A percentile compares a stretch with the other conserved stretches of the same genome.
phyloP scores from a whole-genome alignment of 495 filamentous ascomycete species.

The Usnea hakonensis region DNA sequence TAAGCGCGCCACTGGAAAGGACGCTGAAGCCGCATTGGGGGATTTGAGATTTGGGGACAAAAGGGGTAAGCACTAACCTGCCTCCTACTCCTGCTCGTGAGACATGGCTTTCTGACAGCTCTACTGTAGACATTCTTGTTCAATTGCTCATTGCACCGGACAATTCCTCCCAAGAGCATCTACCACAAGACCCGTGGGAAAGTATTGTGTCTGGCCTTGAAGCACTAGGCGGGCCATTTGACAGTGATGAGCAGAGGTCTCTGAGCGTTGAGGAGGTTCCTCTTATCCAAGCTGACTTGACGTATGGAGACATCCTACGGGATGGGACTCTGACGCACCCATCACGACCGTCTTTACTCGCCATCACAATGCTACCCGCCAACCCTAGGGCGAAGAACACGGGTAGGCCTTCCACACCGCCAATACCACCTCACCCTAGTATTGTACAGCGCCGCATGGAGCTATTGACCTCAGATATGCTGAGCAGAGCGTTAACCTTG shows the following conservation, averaged over 20 bases:
- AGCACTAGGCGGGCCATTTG: conserved; percentile 83
- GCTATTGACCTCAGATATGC: conserved; percentile 94
- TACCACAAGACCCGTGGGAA: conserved; percentile 94
- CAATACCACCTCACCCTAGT: conserved; percentile 90
- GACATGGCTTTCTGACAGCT: conserved; percentile 6
- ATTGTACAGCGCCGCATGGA: conserved; percentile 98
- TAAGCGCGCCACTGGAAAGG: conserved; percentile 92
- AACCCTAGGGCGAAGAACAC: conserved; percentile 48
- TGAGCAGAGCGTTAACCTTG: conserved; percentile 84
- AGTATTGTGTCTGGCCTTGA: conserved; percentile 92
- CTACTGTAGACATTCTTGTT: conserved; percentile 68
- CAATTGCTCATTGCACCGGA: conserved; percentile 92
- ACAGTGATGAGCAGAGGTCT: conserved; percentile 77
- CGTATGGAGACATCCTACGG: conserved; percentile 87
- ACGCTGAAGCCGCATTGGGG: conserved; percentile 87
- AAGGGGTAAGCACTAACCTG: conserved; percentile 43
- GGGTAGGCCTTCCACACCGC: conserved; percentile 60
- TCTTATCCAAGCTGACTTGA: conserved; percentile 89
- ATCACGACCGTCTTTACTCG: conserved; percentile 83
- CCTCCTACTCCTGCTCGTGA: conserved; percentile 14
- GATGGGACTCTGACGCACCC: conserved; percentile 84
- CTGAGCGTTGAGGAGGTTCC: conserved; percentile 91
- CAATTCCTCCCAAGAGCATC: conserved; percentile 71
- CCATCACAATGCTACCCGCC: conserved; percentile 95
- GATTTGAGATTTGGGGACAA: conserved; percentile 97